Evolutionary conservation across 2,329 filamentous ascomycete genomes (phyloP).

Genomic region (Dendrostoma leiphaemia): DNA sequence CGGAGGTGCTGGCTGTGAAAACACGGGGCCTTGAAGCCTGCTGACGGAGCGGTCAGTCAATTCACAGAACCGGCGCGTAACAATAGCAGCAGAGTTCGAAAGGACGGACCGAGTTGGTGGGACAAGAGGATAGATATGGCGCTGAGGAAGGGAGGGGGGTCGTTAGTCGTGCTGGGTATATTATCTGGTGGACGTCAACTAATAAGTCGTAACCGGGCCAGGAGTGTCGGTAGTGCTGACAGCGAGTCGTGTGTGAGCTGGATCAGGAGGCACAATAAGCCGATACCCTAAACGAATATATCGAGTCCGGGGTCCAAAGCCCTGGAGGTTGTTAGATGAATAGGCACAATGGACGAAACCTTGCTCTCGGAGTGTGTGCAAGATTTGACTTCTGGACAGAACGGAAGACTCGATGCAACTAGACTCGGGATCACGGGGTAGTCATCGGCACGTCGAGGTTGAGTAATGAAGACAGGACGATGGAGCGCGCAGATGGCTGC

Average conservation of each 20-base stretch:
- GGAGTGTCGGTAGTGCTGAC: conserved; percentile 14
- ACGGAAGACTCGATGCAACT: too few species aligned
- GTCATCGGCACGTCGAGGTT: too few species aligned
- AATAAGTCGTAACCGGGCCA: neutral
- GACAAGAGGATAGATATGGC: conserved; percentile 1
- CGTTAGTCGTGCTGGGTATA: neutral
- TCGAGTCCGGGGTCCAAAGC: too few species aligned
- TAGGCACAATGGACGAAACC: neutral
- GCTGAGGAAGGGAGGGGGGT: conserved; percentile 1
- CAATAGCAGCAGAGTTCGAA: neutral
- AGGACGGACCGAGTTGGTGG: neutral
- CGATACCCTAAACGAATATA: neutral
- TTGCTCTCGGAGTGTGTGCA: too few species aligned
- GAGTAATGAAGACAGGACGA: neutral
- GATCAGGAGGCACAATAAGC: conserved; percentile 6
- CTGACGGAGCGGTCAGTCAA: neutral
- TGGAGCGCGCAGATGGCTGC: neutral
- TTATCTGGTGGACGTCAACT: neutral
- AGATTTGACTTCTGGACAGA: too few species aligned
- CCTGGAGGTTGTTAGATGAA: too few species aligned
- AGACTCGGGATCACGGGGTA: too few species aligned
- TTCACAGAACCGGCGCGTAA: neutral
- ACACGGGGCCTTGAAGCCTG: neutral
- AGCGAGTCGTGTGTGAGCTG: neutral
- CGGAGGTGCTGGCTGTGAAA: neutral